Evolutionary conservation across 331 rosid genomes (phyloP).

Genomic region (Saraca asoca): DNA sequence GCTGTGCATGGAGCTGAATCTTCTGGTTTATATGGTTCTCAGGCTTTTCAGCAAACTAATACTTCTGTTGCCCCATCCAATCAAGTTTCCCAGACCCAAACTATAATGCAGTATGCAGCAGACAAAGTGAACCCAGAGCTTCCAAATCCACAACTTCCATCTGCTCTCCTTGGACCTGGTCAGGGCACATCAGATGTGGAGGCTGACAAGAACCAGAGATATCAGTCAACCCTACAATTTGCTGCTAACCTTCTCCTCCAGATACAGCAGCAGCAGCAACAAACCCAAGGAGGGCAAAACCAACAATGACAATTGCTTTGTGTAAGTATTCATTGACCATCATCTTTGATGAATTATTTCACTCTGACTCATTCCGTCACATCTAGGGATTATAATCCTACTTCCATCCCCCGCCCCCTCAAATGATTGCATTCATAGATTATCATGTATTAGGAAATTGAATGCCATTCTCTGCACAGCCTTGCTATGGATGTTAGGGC

Average conservation of each 20-base stretch:
- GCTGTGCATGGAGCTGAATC: slow-evolving; percentile 55
- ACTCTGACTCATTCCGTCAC: slow-evolving; percentile 12
- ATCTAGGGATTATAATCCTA: slow-evolving; percentile 7
- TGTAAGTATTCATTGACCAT: slow-evolving; percentile 53
- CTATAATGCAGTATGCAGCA: slow-evolving; percentile 44
- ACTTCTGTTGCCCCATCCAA: slow-evolving; percentile 46
- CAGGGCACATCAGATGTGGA: slow-evolving; percentile 72
- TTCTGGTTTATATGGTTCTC: slow-evolving; percentile 56
- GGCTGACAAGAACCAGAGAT: slow-evolving; percentile 82
- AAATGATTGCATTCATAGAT: not conserved
- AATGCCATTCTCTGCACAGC: slow-evolving; percentile 5
- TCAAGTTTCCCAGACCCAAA: slow-evolving; percentile 55
- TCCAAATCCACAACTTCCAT: slow-evolving; percentile 57
- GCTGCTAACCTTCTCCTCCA: slow-evolving; percentile 92
- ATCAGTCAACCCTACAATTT: slow-evolving; percentile 87
- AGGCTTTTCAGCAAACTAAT: slow-evolving; percentile 55
- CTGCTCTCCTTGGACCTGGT: slow-evolving; percentile 53
- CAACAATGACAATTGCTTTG: slow-evolving; percentile 53
- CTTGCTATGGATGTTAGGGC: slow-evolving; percentile 18
- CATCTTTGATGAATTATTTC: slow-evolving; percentile 22
- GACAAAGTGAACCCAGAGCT: slow-evolving; percentile 60
- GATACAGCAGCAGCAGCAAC: slow-evolving; percentile 79
- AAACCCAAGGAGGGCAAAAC: slow-evolving; percentile 61
- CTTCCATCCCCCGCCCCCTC: not conserved
- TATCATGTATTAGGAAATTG: not conserved